phyloP scores from a whole-genome alignment of 2,329 filamentous ascomycete genomes.

The Epichloe gansuensis region DNA sequence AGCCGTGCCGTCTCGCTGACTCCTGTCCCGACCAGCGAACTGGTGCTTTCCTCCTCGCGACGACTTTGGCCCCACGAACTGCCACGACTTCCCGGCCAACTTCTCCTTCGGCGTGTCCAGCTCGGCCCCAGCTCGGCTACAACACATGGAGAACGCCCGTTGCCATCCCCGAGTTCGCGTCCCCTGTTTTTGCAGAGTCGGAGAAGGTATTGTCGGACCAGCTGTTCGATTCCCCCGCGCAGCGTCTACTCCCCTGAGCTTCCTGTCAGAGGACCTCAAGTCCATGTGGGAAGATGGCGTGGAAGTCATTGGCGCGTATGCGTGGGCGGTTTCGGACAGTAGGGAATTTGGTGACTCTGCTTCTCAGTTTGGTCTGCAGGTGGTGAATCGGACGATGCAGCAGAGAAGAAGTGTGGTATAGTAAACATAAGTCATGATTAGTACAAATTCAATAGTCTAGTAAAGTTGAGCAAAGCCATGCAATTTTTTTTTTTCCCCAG shows the following conservation, averaged over 20 bases:
- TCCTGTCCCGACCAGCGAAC: conserved; percentile 37
- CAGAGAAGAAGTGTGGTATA: conserved; percentile 10
- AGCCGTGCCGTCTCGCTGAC: conserved; percentile 42
- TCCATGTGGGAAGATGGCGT: conserved; percentile 44
- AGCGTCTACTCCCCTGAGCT: conserved; percentile 43
- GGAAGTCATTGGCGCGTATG: conserved; percentile 38
- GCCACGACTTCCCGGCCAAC: conserved; percentile 34
- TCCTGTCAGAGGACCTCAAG: conserved; percentile 40
- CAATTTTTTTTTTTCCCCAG: too few relatives aligned
- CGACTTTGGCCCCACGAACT: conserved; percentile 34
- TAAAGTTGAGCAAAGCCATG: too few relatives aligned
- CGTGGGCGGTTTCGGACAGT: conserved; percentile 40
- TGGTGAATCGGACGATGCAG: conserved; percentile 39
- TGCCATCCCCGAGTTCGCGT: conserved; percentile 43
- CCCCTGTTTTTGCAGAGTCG: conserved; percentile 37
- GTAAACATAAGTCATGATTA: too few relatives aligned
- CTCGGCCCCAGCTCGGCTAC: conserved; percentile 30
- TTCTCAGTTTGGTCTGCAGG: conserved; percentile 42
- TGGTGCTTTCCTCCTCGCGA: conserved; percentile 40
- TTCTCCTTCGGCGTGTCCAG: conserved; percentile 37
- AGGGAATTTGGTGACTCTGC: conserved; percentile 38
- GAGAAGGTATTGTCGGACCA: conserved; percentile 33
- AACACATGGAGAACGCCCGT: conserved; percentile 41
- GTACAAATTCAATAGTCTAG: too few relatives aligned
- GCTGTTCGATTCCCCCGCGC: conserved; percentile 37